Percentiles rank a stretch among this genome's conserved stretches.
Conservation (phyloP, 768 basidiomycete species). For the Auricularia auricula-judae region DNA sequence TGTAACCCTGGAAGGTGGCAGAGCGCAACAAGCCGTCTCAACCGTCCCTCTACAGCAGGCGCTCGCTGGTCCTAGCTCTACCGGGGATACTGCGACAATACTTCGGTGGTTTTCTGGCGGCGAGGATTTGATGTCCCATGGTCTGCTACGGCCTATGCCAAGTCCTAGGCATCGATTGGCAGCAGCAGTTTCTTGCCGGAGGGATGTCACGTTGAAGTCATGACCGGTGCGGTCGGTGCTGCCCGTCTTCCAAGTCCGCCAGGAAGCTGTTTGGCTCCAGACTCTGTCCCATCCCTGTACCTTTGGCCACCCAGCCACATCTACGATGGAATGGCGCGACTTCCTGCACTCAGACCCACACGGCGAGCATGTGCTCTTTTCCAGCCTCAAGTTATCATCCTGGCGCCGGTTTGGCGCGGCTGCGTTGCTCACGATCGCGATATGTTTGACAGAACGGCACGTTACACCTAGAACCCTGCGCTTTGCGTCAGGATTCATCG, state of each 20-base stretch:
- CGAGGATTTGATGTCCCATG: too few relatives aligned
- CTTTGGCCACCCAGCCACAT: background rate
- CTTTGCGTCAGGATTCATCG: background rate
- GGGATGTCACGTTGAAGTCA: too few relatives aligned
- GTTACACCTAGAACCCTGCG: constrained; percentile 2
- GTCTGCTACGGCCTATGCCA: too few relatives aligned
- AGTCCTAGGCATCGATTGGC: too few relatives aligned
- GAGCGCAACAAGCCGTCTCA: too few relatives aligned
- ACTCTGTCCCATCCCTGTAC: background rate
- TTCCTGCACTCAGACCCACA: constrained; percentile 30
- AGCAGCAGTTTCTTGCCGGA: too few relatives aligned
- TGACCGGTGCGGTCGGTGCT: too few relatives aligned
- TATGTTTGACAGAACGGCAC: constrained; percentile 54
- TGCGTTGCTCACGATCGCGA: constrained; percentile 27
- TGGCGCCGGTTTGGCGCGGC: constrained; percentile 37
- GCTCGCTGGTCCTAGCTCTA: too few relatives aligned
- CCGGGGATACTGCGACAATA: too few relatives aligned
- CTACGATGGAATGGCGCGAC: constrained; percentile 26
- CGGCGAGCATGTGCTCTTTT: constrained; percentile 37
- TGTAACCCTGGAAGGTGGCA: too few relatives aligned
- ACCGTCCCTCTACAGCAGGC: too few relatives aligned
- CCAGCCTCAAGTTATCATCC: constrained; percentile 33
- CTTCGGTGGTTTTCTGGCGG: too few relatives aligned
- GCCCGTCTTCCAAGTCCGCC: background rate
- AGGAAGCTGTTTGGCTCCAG: background rate